A percentile compares a stretch with the other conserved stretches of the same genome.
Evolutionary conservation across 2,329 filamentous ascomycete genomes (phyloP).

Genomic region (Diatrype stigma): DNA sequence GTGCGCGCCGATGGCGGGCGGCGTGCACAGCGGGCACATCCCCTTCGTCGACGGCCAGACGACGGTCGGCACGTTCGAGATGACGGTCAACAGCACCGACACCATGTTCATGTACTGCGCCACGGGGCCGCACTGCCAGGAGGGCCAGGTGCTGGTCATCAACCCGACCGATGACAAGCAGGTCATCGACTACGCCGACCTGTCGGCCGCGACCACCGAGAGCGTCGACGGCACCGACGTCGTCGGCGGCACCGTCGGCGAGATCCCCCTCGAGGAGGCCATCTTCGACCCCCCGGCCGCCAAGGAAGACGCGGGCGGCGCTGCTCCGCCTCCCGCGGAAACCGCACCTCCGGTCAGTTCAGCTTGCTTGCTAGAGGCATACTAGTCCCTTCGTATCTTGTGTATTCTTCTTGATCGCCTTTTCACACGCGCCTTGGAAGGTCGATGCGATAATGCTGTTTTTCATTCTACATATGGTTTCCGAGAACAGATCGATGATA

Average conservation of each 20-base stretch:
- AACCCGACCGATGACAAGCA: constrained; percentile 37
- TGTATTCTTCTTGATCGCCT: too few relatives aligned
- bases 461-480: too few relatives aligned
- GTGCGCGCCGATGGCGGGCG: constrained; percentile 35
- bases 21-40: constrained; percentile 38
- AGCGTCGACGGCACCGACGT: constrained; percentile 26
- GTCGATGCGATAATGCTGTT: too few relatives aligned
- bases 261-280: constrained; percentile 25
- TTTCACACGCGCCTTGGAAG: too few relatives aligned
- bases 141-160: constrained; percentile 47
- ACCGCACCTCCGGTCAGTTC: neutral
- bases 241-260: constrained; percentile 22
- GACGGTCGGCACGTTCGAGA: constrained; percentile 41
- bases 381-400: too few relatives aligned
- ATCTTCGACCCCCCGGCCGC: constrained; percentile 21
- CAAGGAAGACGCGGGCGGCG: neutral
- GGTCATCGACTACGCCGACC: constrained; percentile 24
- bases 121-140: constrained; percentile 43
- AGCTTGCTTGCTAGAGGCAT: neutral
- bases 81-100: constrained; percentile 39
- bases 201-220: constrained; percentile 12
- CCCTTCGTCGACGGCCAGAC: constrained; percentile 32
- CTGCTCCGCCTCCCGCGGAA: neutral
- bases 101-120: constrained; percentile 50
- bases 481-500: too few relatives aligned